Evolutionary conservation across 768 basidiomycete species (phyloP), one percentile per base, ranked within the genome.

Genomic region (Serendipita sp.): DNA sequence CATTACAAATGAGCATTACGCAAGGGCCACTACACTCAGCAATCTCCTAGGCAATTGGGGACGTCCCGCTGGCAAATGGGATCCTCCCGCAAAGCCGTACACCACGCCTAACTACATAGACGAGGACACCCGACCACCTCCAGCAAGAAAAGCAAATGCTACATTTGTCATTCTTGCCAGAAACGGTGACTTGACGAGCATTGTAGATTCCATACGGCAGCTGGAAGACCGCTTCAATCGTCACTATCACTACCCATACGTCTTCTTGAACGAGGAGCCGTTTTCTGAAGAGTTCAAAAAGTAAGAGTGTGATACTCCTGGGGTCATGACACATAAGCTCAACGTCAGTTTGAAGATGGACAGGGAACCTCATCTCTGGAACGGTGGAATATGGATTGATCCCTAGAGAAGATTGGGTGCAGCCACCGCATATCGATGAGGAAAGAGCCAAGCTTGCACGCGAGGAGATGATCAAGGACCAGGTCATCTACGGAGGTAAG

Each of bases 351-450:
- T 31, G 24, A 51, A 74, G 74, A 50, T 69, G 71, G 50, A 77
- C 76, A 2, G 69, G 73, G 42, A 68, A 69, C 11, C 56, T 91
- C 26, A 90, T 87, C 1, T 78, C 45, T 2, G 42, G 69, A 3
- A 70, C 72, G 20, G 74, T 74, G 26, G 56, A 68, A 41, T 78
- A 78, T 60, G 77, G 75, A 2, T 67, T 72, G n/a, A 80, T 82
- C 30, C 75, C 77, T 13, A 67, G 68, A 4, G 71, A 75, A 2
- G 74, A 74, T 53, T 78, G 75, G 76, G 64, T 67, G 44, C 90
- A 93, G 70, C 92, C 91, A 1, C 74, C 77, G 20, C 88, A 79
- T 79, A 84, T 92, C 64, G 85, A 92, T 70, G 87, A 90, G 71
- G 75, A 76, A 0, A 80, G 79, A 68, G 90, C 88, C 0, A 75